Conservation (phyloP, 768 basidiomycete genomes). For the Boletus sp. region DNA sequence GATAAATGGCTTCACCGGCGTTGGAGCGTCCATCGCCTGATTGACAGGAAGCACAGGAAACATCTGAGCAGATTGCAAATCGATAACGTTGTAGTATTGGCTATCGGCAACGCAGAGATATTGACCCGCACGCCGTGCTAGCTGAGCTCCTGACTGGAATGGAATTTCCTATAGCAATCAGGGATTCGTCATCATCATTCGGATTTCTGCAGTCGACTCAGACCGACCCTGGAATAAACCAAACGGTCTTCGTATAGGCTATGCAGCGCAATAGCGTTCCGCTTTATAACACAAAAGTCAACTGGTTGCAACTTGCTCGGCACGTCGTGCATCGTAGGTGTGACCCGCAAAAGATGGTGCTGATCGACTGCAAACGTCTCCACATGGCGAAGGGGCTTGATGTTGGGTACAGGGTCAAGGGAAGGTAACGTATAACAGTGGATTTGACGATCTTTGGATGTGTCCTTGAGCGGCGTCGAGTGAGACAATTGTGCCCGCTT, state of each 20-base stretch:
- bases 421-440: conserved; percentile 81
- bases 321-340: conserved; percentile 40
- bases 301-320: conserved; percentile 47
- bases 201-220: background rate
- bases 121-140: conserved; percentile 61
- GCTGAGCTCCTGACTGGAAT: conserved; percentile 52
- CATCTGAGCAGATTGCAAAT: conserved; percentile 68
- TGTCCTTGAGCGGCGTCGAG: conserved; percentile 1
- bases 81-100: conserved; percentile 72
- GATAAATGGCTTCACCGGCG: conserved; percentile 63
- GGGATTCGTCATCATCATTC: background rate
- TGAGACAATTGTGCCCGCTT: conserved; percentile 29
- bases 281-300: conserved; percentile 74
- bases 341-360: conserved; percentile 54
- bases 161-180: conserved; percentile 61
- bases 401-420: conserved; percentile 64
- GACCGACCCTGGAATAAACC: conserved; percentile 55
- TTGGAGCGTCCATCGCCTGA: conserved; percentile 51
- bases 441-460: conserved; percentile 52
- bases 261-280: conserved; percentile 60
- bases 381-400: conserved; percentile 81
- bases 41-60: conserved; percentile 77
- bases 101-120: conserved; percentile 74
- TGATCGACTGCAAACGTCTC: conserved; percentile 83
- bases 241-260: conserved; percentile 61